phyloP scores from a whole-genome alignment of 148 eudicot genomes.

The Fagopyrum esculentum region DNA sequence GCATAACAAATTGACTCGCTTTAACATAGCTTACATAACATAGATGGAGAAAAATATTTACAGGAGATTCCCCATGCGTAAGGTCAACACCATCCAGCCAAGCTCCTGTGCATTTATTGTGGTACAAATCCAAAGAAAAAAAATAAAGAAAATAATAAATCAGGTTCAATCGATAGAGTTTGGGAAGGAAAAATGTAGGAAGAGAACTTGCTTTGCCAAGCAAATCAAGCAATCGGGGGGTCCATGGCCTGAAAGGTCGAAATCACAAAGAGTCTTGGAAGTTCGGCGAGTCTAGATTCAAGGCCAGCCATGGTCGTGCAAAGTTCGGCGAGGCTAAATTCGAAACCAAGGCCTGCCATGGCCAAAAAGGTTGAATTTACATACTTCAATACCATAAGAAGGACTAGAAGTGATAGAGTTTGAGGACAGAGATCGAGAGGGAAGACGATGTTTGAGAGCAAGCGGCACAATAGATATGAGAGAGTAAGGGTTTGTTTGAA shows the following conservation, averaged over 20 bases:
- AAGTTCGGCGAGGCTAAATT: no score
- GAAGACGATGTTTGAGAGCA: no score
- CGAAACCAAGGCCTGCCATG: no score
- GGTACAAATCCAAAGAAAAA: background rate
- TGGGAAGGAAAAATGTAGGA: background rate
- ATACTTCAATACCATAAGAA: no score
- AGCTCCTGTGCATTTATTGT: slow-evolving; percentile 81
- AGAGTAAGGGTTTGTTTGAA: no score
- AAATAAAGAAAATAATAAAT: background rate
- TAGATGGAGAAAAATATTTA: slow-evolving; percentile 25
- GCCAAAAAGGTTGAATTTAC: no score
- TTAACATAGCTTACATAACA: background rate
- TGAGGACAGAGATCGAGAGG: no score
- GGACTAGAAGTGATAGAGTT: no score
- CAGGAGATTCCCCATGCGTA: slow-evolving; percentile 89
- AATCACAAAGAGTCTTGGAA: slow-evolving; percentile 27
- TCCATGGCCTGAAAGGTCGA: slow-evolving; percentile 83
- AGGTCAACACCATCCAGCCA: slow-evolving; percentile 75
- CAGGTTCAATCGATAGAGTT: no score
- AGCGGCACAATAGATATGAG: no score
- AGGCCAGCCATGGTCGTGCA: slow-evolving; percentile 17
- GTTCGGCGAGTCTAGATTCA: slow-evolving; percentile 15
- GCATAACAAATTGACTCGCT: background rate
- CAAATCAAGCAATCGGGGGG: slow-evolving; percentile 51
- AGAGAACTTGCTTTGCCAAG: slow-evolving; percentile 39